Evolutionary conservation across 1,284 basidiomycete genomes (phyloP), one percentile per base, ranked within the genome.

Genomic region (Boletus putidus): DNA sequence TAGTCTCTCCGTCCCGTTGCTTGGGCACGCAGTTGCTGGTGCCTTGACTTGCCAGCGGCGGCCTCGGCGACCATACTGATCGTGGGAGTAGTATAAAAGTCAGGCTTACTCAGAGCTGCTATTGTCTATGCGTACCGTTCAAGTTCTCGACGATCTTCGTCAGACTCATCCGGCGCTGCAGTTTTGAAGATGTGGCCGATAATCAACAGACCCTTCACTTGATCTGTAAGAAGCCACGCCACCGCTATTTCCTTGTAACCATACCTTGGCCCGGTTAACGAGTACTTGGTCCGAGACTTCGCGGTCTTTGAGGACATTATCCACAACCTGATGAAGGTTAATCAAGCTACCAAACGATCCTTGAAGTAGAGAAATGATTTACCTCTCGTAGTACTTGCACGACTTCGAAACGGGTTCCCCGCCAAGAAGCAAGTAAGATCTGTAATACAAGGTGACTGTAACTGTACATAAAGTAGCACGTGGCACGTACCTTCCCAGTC

Each of bases 361-460:
- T 39, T 43, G 7, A 14, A 40, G 35, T n/a, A 37, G 21, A 46
- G n/a, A 27, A 33, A 42, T 29, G 25, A 60, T 72, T 51, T 62
- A 85, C 88, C 76, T 89, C 87, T 55, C 88, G 82, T 45, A 92
- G 77, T 16, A 94, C 92, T 72, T 91, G 91, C 42, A 88, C 86
- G 31, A 96, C 92, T 77, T 98, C 95, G 72, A 96, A 88, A 51
- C 94, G 86, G 3, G 94, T 95, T 18, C 94, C 95, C 60, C 93
- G 86, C 95, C 95, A 98, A 29, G 95, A 96, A 12, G 94, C 94
- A 35, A 97, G 84, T 76, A 98, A 84, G 73, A 96, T 93, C 88
- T 91, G 61, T 35, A 57, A 42, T 21, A 44, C 43, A 49, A 39
- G 59, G 25, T 39, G n/a, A 35, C 59, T 11, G n/a, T 31, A 5